These are phyloP conservation scores for Nepenthes mirabilis DNA, from an alignment of 148 eudicot species.

Conservation along the genomic window DNA sequence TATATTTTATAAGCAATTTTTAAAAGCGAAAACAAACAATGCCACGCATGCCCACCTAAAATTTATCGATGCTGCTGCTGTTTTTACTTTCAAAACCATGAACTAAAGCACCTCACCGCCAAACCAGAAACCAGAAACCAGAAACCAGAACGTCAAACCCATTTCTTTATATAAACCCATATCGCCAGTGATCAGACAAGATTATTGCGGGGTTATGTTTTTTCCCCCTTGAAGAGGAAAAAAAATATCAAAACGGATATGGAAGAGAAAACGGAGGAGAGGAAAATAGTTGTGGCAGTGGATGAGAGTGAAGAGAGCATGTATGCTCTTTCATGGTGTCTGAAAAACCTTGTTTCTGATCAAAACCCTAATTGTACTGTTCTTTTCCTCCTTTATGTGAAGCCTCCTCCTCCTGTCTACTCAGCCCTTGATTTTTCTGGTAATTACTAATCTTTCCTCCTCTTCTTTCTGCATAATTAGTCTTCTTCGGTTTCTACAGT, in stretches of 20 bases:
- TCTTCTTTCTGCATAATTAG: neutral
- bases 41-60: too few relatives aligned
- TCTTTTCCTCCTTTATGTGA: conserved; percentile 65
- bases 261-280: conserved; percentile 10
- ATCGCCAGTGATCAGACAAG: too few relatives aligned
- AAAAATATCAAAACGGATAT: neutral
- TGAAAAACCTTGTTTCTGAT: conserved; percentile 29
- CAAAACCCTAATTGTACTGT: conserved; percentile 14
- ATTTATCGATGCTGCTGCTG: too few relatives aligned
- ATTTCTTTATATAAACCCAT: too few relatives aligned
- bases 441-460: neutral
- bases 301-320: conserved; percentile 91
- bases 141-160: neutral
- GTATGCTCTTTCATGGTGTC: conserved; percentile 83
- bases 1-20: too few relatives aligned
- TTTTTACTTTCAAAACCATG: too few relatives aligned
- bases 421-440: conserved; percentile 55
- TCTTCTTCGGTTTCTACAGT: neutral
- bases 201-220: neutral
- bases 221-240: too few relatives aligned
- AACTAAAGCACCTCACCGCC: too few relatives aligned
- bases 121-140: too few relatives aligned
- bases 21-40: too few relatives aligned
- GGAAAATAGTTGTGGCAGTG: conserved; percentile 51
- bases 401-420: conserved; percentile 58